phyloP scores from a whole-genome alignment of 768 basidiomycete species.

The Nevesoporus exiguus region DNA sequence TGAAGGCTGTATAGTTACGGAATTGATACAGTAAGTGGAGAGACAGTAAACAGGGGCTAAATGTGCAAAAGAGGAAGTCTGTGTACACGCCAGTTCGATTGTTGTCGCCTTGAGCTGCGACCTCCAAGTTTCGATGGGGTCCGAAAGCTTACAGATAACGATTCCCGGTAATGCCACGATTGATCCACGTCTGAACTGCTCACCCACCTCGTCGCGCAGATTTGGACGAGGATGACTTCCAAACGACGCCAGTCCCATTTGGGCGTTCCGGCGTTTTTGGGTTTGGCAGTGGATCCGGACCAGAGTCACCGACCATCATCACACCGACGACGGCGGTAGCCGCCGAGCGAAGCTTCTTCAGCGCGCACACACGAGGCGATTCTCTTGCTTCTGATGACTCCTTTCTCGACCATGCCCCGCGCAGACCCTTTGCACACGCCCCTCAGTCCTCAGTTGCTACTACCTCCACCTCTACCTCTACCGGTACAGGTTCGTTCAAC shows the following conservation, averaged over 20 bases:
- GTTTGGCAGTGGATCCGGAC: conserved; percentile 47
- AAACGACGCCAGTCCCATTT: conserved; percentile 63
- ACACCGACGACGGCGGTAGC: conserved; percentile 45
- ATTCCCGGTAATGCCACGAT: conserved; percentile 40
- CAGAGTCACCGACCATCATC: conserved; percentile 61
- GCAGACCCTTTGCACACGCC: conserved; percentile 64
- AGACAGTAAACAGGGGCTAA: conserved; percentile 5
- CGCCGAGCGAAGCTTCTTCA: conserved; percentile 59
- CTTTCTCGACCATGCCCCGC: conserved; percentile 53
- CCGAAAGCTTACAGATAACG: conserved; percentile 45
- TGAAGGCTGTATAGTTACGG: too few species aligned
- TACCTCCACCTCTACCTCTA: conserved; percentile 30
- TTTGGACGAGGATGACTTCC: conserved; percentile 73
- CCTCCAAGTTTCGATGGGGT: conserved; percentile 28
- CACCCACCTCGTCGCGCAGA: conserved; percentile 41
- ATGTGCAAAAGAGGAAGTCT: conserved; percentile 12
- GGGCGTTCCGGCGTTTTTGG: conserved; percentile 56
- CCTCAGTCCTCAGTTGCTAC: conserved; percentile 68
- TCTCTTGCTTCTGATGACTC: conserved; percentile 80
- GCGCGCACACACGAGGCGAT: conserved; percentile 64
- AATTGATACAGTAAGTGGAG: too few species aligned
- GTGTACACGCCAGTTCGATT: not conserved
- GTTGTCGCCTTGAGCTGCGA: not conserved
- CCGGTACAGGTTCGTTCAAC: conserved; percentile 43
- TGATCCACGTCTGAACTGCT: not conserved